These are phyloP conservation scores for Russula foetens DNA, from an alignment of 768 basidiomycete genomes.

Conservation along the genomic window DNA sequence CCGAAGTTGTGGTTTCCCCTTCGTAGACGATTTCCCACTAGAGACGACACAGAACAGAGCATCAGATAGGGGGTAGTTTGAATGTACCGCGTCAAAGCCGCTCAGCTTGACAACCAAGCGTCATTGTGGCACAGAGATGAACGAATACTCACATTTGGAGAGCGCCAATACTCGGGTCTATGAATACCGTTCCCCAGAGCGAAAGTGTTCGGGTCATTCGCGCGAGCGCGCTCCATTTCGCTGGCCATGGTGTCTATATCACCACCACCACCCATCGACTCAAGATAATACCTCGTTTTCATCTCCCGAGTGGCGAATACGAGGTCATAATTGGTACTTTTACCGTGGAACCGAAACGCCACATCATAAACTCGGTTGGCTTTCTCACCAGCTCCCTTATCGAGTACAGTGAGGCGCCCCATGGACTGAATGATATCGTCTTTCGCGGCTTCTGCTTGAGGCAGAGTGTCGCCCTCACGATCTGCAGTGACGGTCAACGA, in stretches of 20 bases:
- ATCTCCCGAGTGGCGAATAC: slow-evolving; percentile 6
- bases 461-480: background rate
- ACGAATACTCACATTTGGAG: slow-evolving; percentile 15
- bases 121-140: background rate
- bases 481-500: background rate
- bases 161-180: slow-evolving; percentile 16
- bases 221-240: background rate
- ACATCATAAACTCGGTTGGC: slow-evolving; percentile 12
- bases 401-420: slow-evolving; percentile 14
- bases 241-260: background rate
- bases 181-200: background rate
- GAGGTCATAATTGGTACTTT: slow-evolving; percentile 10
- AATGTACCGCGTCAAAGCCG: no score
- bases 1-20: slow-evolving; percentile 29
- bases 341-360: slow-evolving; percentile 17
- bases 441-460: slow-evolving; percentile 3
- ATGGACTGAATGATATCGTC: background rate
- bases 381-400: slow-evolving; percentile 9
- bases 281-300: background rate
- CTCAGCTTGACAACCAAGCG: background rate
- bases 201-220: background rate
- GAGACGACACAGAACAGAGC: background rate
- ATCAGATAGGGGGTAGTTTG: background rate
- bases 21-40: slow-evolving; percentile 59
- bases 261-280: background rate